Conservation (phyloP, 2,329 filamentous ascomycete genomes). For the Lecanicillium sp. region DNA sequence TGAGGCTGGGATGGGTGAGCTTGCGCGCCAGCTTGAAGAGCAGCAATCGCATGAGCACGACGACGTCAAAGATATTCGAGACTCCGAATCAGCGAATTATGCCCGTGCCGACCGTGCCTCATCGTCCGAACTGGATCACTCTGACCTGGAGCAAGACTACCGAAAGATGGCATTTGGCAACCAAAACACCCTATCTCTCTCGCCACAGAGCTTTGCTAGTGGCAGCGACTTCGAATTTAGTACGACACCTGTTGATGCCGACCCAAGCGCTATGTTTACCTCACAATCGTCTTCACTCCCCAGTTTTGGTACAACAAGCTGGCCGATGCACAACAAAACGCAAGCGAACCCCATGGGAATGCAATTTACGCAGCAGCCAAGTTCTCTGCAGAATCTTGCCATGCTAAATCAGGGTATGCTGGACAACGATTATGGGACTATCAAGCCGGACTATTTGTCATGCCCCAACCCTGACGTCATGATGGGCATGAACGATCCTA, state of each 20-base stretch:
- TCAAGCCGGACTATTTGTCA: slow-evolving; percentile 47
- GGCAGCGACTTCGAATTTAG: slow-evolving; percentile 29
- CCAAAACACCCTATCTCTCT: slow-evolving; percentile 38
- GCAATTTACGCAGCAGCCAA: slow-evolving; percentile 34
- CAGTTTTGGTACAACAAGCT: slow-evolving; percentile 19
- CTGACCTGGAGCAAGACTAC: slow-evolving; percentile 48
- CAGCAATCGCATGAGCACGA: slow-evolving; percentile 35
- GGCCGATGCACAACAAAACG: slow-evolving; percentile 20
- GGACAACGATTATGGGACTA: slow-evolving; percentile 43
- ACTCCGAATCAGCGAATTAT: slow-evolving; percentile 26
- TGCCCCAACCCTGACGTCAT: slow-evolving; percentile 46
- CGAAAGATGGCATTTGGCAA: slow-evolving; percentile 37
- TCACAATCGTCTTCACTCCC: slow-evolving; percentile 25
- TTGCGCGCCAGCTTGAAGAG: slow-evolving; percentile 45
- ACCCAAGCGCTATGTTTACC: slow-evolving; percentile 24
- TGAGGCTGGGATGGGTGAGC: slow-evolving; percentile 46
- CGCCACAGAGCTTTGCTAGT: slow-evolving; percentile 41
- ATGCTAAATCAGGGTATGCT: slow-evolving; percentile 42
- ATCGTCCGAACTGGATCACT: slow-evolving; percentile 47
- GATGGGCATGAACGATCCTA: slow-evolving; percentile 49
- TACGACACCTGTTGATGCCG: slow-evolving; percentile 23
- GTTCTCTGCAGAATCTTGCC: slow-evolving; percentile 33
- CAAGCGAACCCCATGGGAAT: slow-evolving; percentile 18
- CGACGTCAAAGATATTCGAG: slow-evolving; percentile 5
- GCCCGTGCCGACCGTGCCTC: slow-evolving; percentile 39